Percentiles rank a stretch among this genome's conserved stretches.
These are phyloP conservation scores for Akanthomyces lecanii DNA, from an alignment of 2,329 filamentous ascomycete species.

Conservation along the genomic window DNA sequence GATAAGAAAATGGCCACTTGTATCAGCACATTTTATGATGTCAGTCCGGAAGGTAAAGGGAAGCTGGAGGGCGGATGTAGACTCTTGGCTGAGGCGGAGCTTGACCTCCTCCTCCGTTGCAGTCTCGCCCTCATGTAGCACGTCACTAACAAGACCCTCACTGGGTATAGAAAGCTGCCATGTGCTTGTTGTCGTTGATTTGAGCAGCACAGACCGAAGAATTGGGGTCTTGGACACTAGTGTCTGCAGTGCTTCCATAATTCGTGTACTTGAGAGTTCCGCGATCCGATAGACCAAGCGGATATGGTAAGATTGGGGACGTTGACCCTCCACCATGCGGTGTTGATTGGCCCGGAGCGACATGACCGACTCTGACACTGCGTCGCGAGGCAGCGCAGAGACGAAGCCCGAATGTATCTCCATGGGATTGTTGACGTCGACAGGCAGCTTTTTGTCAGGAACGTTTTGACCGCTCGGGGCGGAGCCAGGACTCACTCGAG, in stretches of 20 bases:
- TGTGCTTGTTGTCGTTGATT: background rate
- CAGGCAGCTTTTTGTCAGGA: background rate
- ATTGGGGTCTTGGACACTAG: conserved; percentile 18
- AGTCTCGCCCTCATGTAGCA: conserved; percentile 25
- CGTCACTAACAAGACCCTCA: conserved; percentile 22
- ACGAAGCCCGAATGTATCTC: background rate
- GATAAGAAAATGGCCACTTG: conserved; percentile 22
- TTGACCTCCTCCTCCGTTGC: conserved; percentile 23
- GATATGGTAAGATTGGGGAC: conserved; percentile 33
- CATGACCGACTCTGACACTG: conserved; percentile 17
- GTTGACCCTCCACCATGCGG: conserved; percentile 28
- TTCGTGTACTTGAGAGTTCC: background rate
- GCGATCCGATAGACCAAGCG: conserved; percentile 30
- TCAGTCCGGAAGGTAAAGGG: conserved; percentile 30
- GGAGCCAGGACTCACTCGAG: too few species aligned
- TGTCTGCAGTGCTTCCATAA: conserved; percentile 13
- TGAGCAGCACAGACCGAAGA: conserved; percentile 2
- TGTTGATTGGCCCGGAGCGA: conserved; percentile 28
- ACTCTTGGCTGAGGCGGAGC: conserved; percentile 20
- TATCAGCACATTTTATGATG: conserved; percentile 23
- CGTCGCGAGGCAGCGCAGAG: background rate
- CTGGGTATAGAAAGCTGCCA: background rate
- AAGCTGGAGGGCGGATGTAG: conserved; percentile 15
- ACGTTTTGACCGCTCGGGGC: background rate
- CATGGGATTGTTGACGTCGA: background rate